Base-by-base conservation (phyloP, 768 basidiomycete species). In the Kwoniella newhampshirensis region DNA sequence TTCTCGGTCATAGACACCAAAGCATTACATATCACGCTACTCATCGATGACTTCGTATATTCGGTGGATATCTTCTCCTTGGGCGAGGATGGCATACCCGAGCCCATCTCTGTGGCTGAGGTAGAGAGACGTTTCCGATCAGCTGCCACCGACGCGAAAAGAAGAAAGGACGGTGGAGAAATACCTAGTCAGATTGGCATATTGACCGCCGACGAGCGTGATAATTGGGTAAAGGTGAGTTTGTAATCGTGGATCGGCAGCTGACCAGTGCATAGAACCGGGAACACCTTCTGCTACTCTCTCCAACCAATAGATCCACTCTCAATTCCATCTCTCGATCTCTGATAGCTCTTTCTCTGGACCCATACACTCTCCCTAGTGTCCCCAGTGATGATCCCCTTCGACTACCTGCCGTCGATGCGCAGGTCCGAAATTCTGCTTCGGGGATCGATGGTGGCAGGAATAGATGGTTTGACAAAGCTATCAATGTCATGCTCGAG, bases 391-490 rank as follows among this genome's bases (percentile, higher is more conserved):
- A 44, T 12, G 68, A 71, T 58, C 71, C 70, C 25, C 55, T 67
- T 3, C 65, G 58, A 43, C 68, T 54, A 17, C 73, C 72, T 1
- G 78, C 81, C 49, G 75, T 90, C 40, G 85, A 89, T 66, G 82
- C 86, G 1, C 91, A 93, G 68, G 80, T 93, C 17, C 84, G 84
- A 60, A 83, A 86, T 54, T 81, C 86, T 47, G 85, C 88, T 20
- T 83, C 84, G 0, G 85, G 86, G 1, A 67, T 76, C 1, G 77
- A 80, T 54, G 84, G 83, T 56, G 82, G 85, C 4, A 79, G 82
- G 40, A 96, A 96, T 67, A 81, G 94, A 30, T 96, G 90, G 83
- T 89, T 85, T 74, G 93, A 98, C 79, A 98, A 96, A 76, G 81
- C 86, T 1, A 82, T 87, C 36, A 86, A 86, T 3, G 78, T 96